Evolutionary conservation across 2,329 filamentous ascomycete species (phyloP).

Genomic region (Lasiodiplodia theobromae): DNA sequence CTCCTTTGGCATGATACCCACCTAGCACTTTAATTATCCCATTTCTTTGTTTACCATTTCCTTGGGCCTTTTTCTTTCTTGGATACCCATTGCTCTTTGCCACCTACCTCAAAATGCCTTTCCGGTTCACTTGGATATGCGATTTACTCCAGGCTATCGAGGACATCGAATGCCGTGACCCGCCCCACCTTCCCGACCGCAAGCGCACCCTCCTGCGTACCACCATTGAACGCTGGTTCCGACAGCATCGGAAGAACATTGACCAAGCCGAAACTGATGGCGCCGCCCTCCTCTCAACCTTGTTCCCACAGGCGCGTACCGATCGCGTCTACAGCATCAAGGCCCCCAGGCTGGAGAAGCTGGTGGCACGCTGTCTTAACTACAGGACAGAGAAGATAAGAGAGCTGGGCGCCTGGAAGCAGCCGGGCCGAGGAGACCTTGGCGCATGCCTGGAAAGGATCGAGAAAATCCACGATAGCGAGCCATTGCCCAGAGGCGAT

Average conservation of each 20-base stretch:
- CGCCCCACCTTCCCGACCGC: slow-evolving; percentile 46
- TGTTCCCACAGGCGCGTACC: slow-evolving; percentile 77
- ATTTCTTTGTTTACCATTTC: not conserved
- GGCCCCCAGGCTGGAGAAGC: slow-evolving; percentile 65
- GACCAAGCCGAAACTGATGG: slow-evolving; percentile 64
- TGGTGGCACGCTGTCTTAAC: slow-evolving; percentile 72
- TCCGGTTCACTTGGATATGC: slow-evolving; percentile 75
- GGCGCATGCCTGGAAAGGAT: slow-evolving; percentile 74
- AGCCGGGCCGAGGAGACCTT: slow-evolving; percentile 69
- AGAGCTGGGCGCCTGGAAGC: slow-evolving; percentile 69
- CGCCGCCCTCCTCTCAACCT: slow-evolving; percentile 73
- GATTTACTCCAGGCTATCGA: slow-evolving; percentile 75
- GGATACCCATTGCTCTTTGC: slow-evolving; percentile 13
- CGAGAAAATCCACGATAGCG: slow-evolving; percentile 64
- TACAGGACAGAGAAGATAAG: slow-evolving; percentile 67
- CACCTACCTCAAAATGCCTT: slow-evolving; percentile 58
- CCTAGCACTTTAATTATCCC: not conserved
- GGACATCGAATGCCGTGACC: slow-evolving; percentile 50
- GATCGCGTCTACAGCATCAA: slow-evolving; percentile 81
- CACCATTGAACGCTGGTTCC: slow-evolving; percentile 73
- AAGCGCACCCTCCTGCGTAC: slow-evolving; percentile 40
- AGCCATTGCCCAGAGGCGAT: slow-evolving; percentile 41
- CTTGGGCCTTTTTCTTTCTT: slow-evolving; percentile 27
- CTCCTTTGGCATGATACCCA: slow-evolving; percentile 20
- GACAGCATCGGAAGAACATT: slow-evolving; percentile 64